Evolutionary conservation across 768 basidiomycete genomes (phyloP), one percentile per base, ranked within the genome.

Genomic region (Agrocybe praecox): DNA sequence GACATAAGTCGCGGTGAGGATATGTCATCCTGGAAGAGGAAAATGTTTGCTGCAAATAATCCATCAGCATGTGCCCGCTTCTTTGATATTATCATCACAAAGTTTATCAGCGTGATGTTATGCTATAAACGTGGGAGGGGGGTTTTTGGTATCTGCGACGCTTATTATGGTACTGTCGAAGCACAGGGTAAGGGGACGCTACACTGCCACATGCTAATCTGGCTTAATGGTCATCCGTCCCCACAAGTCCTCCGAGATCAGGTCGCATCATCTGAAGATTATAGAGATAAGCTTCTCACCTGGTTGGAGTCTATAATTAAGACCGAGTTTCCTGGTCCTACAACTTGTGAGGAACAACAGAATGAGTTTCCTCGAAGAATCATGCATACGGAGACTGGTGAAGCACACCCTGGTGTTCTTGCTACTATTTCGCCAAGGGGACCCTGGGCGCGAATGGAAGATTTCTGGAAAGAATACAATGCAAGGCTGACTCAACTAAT

Each of bases 41-140:
- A 57, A 7, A 18, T 65, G 12, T 46, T 63, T 14, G 49, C 60
- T 0, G 61, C 65, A 0, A 18, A 36, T 19, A 52, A 70, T 58
- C 69, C 69, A 1, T 58, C 52, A 7, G 63, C 66, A 11, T 62
- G 65, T 49, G 65, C 66, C 1, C 36, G 52, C 5, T 70, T 67
- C 49, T 70, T 69, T 47, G 43, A 67, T 45, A 19, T 63, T 19
- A 54, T 58, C 22, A 59, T 70, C 3, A 55, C 21, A 4, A 49
- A 21, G 14, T 65, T 67, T 53, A 60, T 68, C 50, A 17, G 46
- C 45, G 52, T 55, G 14, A 33, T 61, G 50, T 29, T 66, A 17
- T 19, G 62, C 6, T 43, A 58, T 53, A 58, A 58, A 11, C 12
- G 33, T 34, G 21, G 24, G 0, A 46, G 24, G 9, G 21, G 19